These are phyloP conservation scores for Colletotrichum tofieldiae DNA, from an alignment of 2,329 filamentous ascomycete genomes.

Conservation along the genomic window DNA sequence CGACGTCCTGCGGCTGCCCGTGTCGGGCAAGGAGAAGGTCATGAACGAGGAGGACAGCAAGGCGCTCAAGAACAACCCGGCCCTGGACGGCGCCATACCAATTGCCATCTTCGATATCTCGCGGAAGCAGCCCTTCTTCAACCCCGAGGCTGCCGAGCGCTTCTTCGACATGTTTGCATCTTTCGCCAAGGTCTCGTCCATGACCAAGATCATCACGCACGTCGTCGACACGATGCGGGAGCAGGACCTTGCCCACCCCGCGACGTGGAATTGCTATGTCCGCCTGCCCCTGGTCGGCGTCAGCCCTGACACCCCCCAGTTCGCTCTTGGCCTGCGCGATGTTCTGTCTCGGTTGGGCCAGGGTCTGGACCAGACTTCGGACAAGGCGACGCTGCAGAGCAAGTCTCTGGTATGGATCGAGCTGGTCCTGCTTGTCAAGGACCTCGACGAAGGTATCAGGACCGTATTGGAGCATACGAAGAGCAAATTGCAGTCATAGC, in stretches of 20 bases:
- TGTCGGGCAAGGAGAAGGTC: conserved; percentile 62
- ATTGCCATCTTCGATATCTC: conserved; percentile 92
- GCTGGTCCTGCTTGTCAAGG: conserved; percentile 62
- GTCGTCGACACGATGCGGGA: conserved; percentile 77
- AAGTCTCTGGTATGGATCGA: conserved; percentile 71
- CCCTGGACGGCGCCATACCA: conserved; percentile 93
- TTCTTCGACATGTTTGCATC: conserved; percentile 87
- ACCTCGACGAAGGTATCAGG: conserved; percentile 70
- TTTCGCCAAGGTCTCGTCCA: conserved; percentile 78
- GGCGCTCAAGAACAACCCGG: conserved; percentile 81
- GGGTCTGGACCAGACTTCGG: conserved; percentile 60
- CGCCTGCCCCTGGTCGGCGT: conserved; percentile 79
- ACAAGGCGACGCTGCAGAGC: conserved; percentile 61
- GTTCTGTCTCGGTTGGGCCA: conserved; percentile 75
- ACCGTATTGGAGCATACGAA: conserved; percentile 70
- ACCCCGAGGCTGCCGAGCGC: conserved; percentile 74
- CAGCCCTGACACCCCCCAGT: conserved; percentile 75
- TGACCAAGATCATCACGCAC: conserved; percentile 79
- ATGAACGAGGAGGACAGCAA: conserved; percentile 62
- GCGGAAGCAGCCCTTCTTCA: conserved; percentile 82
- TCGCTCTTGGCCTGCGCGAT: conserved; percentile 79
- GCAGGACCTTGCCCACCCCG: conserved; percentile 71
- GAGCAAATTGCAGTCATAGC: conserved; percentile 49
- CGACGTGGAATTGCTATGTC: conserved; percentile 80
- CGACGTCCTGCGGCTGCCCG: conserved; percentile 61